A percentile compares a stretch with the other conserved stretches of the same genome.
These are phyloP conservation scores for Zizania palustris DNA, from an alignment of 202 grass and related monocot genomes.

Conservation along the genomic window DNA sequence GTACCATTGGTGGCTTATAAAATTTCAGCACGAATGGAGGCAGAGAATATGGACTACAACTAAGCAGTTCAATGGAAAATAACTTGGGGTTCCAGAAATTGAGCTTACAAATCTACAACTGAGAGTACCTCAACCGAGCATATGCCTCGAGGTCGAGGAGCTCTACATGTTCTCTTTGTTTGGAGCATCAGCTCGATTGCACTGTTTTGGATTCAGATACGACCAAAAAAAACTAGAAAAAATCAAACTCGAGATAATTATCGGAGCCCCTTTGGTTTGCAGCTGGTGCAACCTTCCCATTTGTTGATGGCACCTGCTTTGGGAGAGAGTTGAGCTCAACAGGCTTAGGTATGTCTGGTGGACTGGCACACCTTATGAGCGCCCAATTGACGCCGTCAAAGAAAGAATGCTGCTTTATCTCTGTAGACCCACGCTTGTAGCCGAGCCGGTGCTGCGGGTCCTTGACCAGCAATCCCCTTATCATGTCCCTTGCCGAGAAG, in stretches of 20 bases:
- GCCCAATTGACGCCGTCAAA: conserved; percentile 78
- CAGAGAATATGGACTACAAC: conserved; percentile 16
- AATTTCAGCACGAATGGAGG: conserved; percentile 37
- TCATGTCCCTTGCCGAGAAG: conserved; percentile 78
- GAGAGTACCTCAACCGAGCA: conserved; percentile 27
- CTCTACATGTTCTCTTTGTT: conserved; percentile 41
- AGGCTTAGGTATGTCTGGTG: conserved; percentile 76
- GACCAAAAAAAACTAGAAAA: conserved; percentile 58
- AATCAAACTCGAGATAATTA: conserved; percentile 83
- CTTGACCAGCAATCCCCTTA: conserved; percentile 74
- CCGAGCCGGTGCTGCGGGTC: conserved; percentile 72
- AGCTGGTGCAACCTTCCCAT: conserved; percentile 55
- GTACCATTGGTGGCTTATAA: conserved; percentile 24
- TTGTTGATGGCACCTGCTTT: conserved; percentile 50
- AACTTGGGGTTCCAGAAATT: conserved; percentile 9
- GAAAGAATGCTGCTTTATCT: conserved; percentile 75
- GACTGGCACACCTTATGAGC: conserved; percentile 67
- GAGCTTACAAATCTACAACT: conserved; percentile 42
- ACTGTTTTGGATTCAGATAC: conserved; percentile 23
- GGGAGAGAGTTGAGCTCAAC: conserved; percentile 56
- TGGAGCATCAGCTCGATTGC: conserved; percentile 20
- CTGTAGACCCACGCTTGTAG: conserved; percentile 66
- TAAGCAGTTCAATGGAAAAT: conserved; percentile 44
- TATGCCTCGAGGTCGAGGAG: conserved; percentile 26
- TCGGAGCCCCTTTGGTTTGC: conserved; percentile 61